These are phyloP conservation scores for Alternaria gaisen DNA, from an alignment of 2,329 filamentous ascomycete genomes.

Conservation along the genomic window DNA sequence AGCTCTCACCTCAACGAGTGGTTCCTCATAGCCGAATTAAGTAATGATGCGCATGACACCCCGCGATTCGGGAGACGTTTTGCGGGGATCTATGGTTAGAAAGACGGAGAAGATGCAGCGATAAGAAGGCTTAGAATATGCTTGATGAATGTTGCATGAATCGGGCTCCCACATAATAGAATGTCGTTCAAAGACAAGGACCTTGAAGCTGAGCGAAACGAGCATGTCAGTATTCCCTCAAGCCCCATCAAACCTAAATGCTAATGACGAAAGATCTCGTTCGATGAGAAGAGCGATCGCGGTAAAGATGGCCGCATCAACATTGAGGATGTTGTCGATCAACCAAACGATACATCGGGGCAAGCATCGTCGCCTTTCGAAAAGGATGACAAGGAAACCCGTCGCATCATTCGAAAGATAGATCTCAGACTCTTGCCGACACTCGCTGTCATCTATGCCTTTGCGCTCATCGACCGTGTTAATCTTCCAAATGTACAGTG, in stretches of 20 bases:
- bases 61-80: slow-evolving; percentile 14
- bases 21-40: not conserved
- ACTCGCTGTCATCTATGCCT: slow-evolving; percentile 41
- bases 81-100: slow-evolving; percentile 15
- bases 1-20: not conserved
- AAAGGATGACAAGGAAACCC: slow-evolving; percentile 34
- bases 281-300: not conserved
- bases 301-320: not conserved
- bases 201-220: slow-evolving; percentile 1
- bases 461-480: slow-evolving; percentile 29
- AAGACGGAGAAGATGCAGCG: slow-evolving; percentile 1
- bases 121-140: not conserved
- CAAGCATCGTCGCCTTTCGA: slow-evolving; percentile 4
- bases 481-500: slow-evolving; percentile 25
- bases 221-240: not conserved
- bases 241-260: accelerated
- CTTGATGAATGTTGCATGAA: no score
- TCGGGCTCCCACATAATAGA: accelerated
- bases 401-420: slow-evolving; percentile 46
- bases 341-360: not conserved
- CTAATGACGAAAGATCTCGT: not conserved
- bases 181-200: not conserved
- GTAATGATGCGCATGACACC: slow-evolving; percentile 11
- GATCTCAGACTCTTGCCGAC: slow-evolving; percentile 47
- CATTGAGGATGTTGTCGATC: accelerated